phyloP scores from a whole-genome alignment of 331 rosid species.

The Malus hybrid region DNA sequence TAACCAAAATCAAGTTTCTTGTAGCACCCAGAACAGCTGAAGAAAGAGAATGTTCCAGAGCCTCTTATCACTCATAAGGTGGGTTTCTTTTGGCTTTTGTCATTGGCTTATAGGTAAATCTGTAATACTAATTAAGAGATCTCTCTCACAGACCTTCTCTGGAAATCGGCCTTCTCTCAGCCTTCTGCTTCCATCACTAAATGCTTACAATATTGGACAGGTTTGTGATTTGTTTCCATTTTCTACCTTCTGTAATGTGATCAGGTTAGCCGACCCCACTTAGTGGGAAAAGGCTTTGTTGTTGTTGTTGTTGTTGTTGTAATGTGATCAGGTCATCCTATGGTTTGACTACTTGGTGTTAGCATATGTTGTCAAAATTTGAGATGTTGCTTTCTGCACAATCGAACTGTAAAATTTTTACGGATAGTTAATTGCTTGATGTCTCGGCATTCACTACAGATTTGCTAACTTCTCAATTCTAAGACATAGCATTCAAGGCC shows the following conservation, averaged over 20 bases:
- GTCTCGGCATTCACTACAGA: not conserved
- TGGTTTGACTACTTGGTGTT: not conserved
- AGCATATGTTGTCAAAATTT: not conserved
- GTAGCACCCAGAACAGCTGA: constrained; percentile 70
- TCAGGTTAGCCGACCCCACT: too few species aligned
- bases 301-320: too few species aligned
- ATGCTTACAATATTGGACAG: constrained; percentile 93
- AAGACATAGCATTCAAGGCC: not conserved
- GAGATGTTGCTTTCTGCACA: too few species aligned
- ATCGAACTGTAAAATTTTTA: too few species aligned
- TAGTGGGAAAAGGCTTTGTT: too few species aligned
- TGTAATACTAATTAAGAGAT: constrained; percentile 10
- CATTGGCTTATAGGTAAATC: constrained; percentile 2
- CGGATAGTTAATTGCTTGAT: not conserved
- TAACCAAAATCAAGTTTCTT: constrained; percentile 17
- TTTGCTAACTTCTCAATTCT: not conserved
- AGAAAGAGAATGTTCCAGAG: constrained; percentile 66
- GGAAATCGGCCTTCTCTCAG: constrained; percentile 93
- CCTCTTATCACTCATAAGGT: constrained; percentile 94
- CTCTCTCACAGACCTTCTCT: constrained; percentile 64
- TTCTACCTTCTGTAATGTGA: not conserved
- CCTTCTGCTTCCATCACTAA: constrained; percentile 74
- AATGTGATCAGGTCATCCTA: not conserved
- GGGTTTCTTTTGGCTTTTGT: constrained; percentile 12
- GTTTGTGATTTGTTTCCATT: constrained; percentile 22